Evolutionary conservation across 2,329 filamentous ascomycete species (phyloP).

Genomic region (Colletotrichum sp.): DNA sequence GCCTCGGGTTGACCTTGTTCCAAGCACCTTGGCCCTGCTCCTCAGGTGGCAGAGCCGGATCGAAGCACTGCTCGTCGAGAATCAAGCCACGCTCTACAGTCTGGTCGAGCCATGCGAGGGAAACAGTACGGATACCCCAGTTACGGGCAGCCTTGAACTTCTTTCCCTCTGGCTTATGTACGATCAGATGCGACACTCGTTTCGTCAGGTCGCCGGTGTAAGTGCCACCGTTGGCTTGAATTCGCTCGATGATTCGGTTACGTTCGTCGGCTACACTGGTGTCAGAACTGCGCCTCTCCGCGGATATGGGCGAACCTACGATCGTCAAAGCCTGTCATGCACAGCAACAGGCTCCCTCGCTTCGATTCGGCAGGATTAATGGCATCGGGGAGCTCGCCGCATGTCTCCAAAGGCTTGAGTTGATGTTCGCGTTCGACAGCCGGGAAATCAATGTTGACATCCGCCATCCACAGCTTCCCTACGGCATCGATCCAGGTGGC

Average conservation of each 20-base stretch:
- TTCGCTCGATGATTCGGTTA: slow-evolving; percentile 70
- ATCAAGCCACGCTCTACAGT: slow-evolving; percentile 88
- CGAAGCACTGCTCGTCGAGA: slow-evolving; percentile 84
- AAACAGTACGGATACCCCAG: slow-evolving; percentile 83
- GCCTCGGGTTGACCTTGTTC: slow-evolving; percentile 57
- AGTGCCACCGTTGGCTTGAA: slow-evolving; percentile 74
- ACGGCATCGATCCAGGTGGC: slow-evolving; percentile 87
- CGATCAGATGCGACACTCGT: slow-evolving; percentile 86
- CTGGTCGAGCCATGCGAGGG: slow-evolving; percentile 84
- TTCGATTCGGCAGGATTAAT: slow-evolving; percentile 38
- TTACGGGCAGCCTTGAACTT: slow-evolving; percentile 88
- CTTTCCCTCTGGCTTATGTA: slow-evolving; percentile 77
- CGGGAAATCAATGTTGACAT: slow-evolving; percentile 74
- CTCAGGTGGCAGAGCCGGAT: slow-evolving; percentile 71
- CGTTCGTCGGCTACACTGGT: slow-evolving; percentile 63
- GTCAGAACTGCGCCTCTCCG: not conserved
- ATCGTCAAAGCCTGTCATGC: slow-evolving; percentile 64
- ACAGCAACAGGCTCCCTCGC: slow-evolving; percentile 53
- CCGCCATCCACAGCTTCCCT: slow-evolving; percentile 79
- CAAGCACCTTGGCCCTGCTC: slow-evolving; percentile 82
- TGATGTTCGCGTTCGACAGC: slow-evolving; percentile 71
- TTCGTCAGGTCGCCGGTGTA: slow-evolving; percentile 90
- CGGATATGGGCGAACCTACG: slow-evolving; percentile 31
- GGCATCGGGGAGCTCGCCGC: slow-evolving; percentile 35
- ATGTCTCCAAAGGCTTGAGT: slow-evolving; percentile 66